Conservation (phyloP, 495 filamentous ascomycete species). For the Ramalina intermedia region DNA sequence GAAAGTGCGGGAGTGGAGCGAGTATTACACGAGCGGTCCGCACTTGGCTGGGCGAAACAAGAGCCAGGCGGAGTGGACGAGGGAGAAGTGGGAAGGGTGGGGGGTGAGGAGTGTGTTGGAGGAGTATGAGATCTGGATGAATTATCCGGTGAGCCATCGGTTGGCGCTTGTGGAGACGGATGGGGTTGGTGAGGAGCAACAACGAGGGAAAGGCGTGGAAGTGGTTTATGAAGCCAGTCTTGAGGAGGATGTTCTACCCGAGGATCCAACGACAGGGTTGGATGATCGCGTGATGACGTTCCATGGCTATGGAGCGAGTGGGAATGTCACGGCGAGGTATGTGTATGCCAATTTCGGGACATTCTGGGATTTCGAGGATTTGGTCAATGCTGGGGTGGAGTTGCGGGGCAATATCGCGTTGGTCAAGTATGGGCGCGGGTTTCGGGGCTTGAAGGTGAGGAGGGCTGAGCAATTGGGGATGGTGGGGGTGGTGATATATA, state of each 20-base stretch:
- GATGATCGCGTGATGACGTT: constrained; percentile 76
- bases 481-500: constrained; percentile 73
- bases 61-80: constrained; percentile 77
- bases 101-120: constrained; percentile 63
- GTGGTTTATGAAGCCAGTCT: constrained; percentile 69
- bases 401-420: constrained; percentile 78
- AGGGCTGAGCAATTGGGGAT: constrained; percentile 84
- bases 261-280: constrained; percentile 64
- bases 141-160: constrained; percentile 71
- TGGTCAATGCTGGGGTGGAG: constrained; percentile 58
- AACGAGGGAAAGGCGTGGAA: constrained; percentile 27
- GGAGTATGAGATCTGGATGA: constrained; percentile 79
- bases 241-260: constrained; percentile 72
- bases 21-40: constrained; percentile 78
- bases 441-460: constrained; percentile 87
- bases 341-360: constrained; percentile 87
- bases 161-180: constrained; percentile 53
- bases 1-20: constrained; percentile 66
- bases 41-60: constrained; percentile 85
- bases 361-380: constrained; percentile 70
- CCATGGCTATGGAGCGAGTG: constrained; percentile 85
- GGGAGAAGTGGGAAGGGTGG: constrained; percentile 69
- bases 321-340: constrained; percentile 73
- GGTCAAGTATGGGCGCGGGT: constrained; percentile 72
- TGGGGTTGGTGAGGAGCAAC: constrained; percentile 2